Conservation (phyloP, 208 protist species). For the Acanthamoeba royreba region DNA sequence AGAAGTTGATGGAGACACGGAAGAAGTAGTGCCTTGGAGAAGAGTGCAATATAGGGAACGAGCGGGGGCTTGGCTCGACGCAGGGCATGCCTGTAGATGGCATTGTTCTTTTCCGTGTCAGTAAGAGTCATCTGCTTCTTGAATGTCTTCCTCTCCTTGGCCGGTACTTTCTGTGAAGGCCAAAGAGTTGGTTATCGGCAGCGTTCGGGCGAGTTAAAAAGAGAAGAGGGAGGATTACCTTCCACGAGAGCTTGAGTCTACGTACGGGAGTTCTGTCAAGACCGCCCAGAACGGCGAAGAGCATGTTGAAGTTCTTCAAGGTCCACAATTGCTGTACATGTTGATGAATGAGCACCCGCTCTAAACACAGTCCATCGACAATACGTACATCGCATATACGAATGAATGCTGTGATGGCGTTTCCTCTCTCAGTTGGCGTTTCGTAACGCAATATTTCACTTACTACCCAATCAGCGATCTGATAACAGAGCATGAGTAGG, state of each 20-base stretch:
- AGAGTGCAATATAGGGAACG: background rate
- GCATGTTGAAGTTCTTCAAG: background rate
- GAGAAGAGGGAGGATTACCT: too few relatives aligned
- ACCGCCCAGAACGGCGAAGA: background rate
- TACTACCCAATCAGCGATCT: background rate
- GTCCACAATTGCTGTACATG: background rate
- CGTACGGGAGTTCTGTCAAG: background rate
- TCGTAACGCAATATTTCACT: background rate
- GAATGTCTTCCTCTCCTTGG: background rate
- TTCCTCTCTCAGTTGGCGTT: background rate
- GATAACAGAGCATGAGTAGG: background rate
- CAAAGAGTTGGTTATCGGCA: background rate
- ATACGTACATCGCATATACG: background rate
- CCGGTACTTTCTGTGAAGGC: background rate
- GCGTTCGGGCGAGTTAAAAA: background rate
- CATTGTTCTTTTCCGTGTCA: conserved; percentile 23
- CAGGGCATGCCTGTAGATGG: background rate
- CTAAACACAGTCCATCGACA: background rate
- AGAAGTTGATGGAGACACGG: background rate
- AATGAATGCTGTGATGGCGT: background rate
- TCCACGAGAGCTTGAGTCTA: background rate
- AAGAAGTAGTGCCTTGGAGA: background rate
- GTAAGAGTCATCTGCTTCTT: background rate
- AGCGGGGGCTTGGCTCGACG: background rate
- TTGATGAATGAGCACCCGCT: background rate